Evolutionary conservation across 352 stramenopile species (phyloP), one percentile per base, ranked within the genome.

Genomic region (Thalassiosira hispida): DNA sequence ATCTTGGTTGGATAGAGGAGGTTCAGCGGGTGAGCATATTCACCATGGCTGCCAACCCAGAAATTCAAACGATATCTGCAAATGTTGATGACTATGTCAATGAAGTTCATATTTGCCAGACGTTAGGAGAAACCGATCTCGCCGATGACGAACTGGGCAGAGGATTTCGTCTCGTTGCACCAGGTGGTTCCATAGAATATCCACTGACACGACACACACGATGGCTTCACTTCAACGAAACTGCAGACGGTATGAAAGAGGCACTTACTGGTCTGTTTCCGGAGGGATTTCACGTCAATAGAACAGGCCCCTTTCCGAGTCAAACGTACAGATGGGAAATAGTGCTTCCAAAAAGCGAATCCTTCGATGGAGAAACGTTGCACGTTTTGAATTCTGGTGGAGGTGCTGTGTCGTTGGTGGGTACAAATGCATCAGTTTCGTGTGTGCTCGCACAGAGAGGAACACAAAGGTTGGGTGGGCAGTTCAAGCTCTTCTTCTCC

Each of bases 51-150:
- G 78, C 71, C 44, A 87, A 77, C 44, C 87, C 89, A 23, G 84
- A 92, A 68, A 83, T 94, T 55, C 93, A 97, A 81, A 86, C 90
- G n/a, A 71, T 97, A 20, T 77, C 77, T 9, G 78, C 95, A 22
- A 73, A 80, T n/a, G 88, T 89, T 44, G 59, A 81, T 35, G 65
- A 81, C 25, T 84, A 90, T 46, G 55, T 80, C 1, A 71, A 77
- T 52, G 88, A 93, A 68, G 49, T 91, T 29, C 87, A 92, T 68
- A 79, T 74, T 52, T 87, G 89, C 40, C 62, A 66, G 23, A 90
- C 83, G 20, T 73, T 52, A 55, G 88, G 71, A 18, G 38, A 62
- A n/a, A 72, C n/a, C 1, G 40, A 85, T 73, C 29, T 86, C n/a
- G 33, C 42, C 14, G 79, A 83, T 51, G 79, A 86, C 44, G 73